These are phyloP conservation scores for Penicillium lividum DNA, from an alignment of 495 filamentous ascomycete species.

Conservation along the genomic window DNA sequence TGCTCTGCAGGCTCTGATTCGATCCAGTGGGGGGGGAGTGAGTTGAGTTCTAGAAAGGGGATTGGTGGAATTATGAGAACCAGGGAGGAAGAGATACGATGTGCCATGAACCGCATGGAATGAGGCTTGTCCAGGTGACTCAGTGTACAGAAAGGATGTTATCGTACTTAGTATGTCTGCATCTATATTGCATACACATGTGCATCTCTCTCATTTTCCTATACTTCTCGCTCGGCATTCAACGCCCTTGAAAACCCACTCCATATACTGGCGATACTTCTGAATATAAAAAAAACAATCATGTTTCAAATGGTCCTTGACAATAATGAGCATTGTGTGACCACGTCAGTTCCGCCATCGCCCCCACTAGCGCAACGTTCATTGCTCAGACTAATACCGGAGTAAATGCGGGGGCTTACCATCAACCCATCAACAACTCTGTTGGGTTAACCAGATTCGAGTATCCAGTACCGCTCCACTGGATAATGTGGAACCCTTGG, in stretches of 20 bases:
- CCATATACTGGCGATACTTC: background rate
- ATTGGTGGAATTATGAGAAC: conserved; percentile 27
- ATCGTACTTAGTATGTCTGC: background rate
- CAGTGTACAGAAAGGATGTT: no score
- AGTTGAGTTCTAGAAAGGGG: background rate
- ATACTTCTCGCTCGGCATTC: no score
- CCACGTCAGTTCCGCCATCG: conserved; percentile 6
- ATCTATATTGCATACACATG: background rate
- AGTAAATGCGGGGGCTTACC: conserved; percentile 14
- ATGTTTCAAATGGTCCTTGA: no score
- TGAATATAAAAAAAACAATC: no score
- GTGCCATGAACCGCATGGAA: background rate
- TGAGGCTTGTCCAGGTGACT: conserved; percentile 11
- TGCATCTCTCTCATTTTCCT: no score
- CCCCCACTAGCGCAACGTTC: conserved; percentile 5
- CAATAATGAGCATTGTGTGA: conserved; percentile 10
- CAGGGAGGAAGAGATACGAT: background rate
- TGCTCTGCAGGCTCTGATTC: conserved; percentile 15
- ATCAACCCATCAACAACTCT: conserved; percentile 14
- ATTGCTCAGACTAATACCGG: conserved; percentile 8
- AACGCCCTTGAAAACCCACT: background rate
- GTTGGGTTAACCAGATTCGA: conserved; percentile 16
- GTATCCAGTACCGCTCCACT: background rate
- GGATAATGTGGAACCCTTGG: conserved; percentile 4
- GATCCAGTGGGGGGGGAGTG: background rate